These are phyloP conservation scores for Peterozyma xylosa DNA, from an alignment of 805 yeast genomes.

Conservation along the genomic window DNA sequence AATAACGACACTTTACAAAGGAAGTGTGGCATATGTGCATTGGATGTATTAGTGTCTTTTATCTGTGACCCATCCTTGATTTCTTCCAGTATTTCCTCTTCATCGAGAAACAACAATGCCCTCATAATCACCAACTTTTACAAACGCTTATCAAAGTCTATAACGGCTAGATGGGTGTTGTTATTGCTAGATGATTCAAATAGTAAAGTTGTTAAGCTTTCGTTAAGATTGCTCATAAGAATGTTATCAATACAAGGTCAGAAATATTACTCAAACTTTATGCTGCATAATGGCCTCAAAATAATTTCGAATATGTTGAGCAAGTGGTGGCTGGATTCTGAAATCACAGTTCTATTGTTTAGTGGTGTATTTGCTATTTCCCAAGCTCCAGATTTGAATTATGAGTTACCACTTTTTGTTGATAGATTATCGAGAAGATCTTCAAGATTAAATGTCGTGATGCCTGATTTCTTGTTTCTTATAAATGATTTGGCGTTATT, in stretches of 20 bases:
- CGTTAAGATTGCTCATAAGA: conserved; percentile 38
- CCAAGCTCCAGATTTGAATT: conserved; percentile 13
- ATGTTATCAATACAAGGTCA: conserved; percentile 39
- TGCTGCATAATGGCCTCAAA: conserved; percentile 43
- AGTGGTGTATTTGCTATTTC: conserved; percentile 40
- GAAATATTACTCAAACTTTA: conserved; percentile 39
- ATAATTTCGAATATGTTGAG: conserved; percentile 37
- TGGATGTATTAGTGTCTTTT: conserved; percentile 30
- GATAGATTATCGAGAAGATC: conserved; percentile 12
- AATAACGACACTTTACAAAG: conserved; percentile 11
- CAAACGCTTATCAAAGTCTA: conserved; percentile 39
- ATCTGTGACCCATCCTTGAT: conserved; percentile 27
- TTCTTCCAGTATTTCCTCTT: conserved; percentile 19
- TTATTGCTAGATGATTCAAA: conserved; percentile 38
- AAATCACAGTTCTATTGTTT: conserved; percentile 32
- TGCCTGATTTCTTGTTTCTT: conserved; percentile 35
- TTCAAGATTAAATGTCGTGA: conserved; percentile 15
- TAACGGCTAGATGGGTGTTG: conserved; percentile 61
- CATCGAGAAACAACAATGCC: neutral
- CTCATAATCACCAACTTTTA: conserved; percentile 14
- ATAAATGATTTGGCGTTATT: conserved; percentile 11
- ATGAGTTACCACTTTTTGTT: conserved; percentile 9
- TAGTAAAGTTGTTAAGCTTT: conserved; percentile 28
- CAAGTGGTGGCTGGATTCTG: conserved; percentile 41
- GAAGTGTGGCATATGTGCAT: conserved; percentile 24